These are phyloP conservation scores for Komagataella pseudopastoris DNA, from an alignment of 805 yeast genomes.

Conservation along the genomic window DNA sequence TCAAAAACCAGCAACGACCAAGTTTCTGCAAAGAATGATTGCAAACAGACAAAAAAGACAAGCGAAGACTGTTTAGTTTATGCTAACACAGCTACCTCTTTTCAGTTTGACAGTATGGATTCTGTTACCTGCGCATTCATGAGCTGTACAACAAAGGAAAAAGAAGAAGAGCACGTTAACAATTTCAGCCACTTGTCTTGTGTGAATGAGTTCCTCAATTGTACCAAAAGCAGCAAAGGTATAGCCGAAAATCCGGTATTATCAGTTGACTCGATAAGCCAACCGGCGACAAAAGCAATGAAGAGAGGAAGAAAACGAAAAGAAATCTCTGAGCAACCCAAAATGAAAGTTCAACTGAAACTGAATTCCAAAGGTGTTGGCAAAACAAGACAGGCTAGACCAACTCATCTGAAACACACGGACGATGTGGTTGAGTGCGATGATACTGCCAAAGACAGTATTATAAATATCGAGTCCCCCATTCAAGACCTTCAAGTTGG, in stretches of 20 bases:
- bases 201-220: neutral
- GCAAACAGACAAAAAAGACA: neutral
- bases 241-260: neutral
- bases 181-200: neutral
- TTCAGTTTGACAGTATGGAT: neutral
- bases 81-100: neutral
- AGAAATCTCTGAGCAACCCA: neutral
- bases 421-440: neutral
- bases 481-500: neutral
- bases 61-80: neutral
- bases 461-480: neutral
- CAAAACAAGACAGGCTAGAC: neutral
- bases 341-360: neutral
- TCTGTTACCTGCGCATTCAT: neutral
- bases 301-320: neutral
- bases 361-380: neutral
- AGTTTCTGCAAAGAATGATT: neutral
- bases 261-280: neutral
- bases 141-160: neutral
- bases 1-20: neutral
- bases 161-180: neutral
- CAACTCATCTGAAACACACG: neutral
- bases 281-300: neutral
- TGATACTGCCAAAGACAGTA: neutral
- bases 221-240: neutral